Evolutionary conservation across 805 yeast species (phyloP).

Genomic region (Alloascoidea africana): DNA sequence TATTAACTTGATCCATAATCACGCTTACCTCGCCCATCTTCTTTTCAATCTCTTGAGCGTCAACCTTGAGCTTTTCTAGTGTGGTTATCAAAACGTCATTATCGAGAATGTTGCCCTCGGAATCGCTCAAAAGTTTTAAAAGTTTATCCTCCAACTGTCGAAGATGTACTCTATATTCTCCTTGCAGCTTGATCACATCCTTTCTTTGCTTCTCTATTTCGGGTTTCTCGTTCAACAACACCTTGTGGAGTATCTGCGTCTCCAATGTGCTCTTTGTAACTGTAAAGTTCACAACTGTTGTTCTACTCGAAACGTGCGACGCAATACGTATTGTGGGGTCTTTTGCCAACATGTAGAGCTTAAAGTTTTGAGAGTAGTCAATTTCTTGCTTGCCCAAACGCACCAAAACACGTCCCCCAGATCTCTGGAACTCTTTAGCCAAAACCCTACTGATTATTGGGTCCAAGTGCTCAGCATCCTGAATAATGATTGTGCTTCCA

Average conservation of each 20-base stretch:
- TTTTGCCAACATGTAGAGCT: slow-evolving; percentile 41
- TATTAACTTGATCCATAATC: slow-evolving; percentile 40
- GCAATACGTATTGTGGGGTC: slow-evolving; percentile 34
- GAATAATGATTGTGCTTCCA: slow-evolving; percentile 61
- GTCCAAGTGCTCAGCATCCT: slow-evolving; percentile 71
- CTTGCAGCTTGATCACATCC: slow-evolving; percentile 37
- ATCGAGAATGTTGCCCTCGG: slow-evolving; percentile 52
- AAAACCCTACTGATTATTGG: slow-evolving; percentile 56
- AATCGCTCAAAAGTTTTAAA: slow-evolving; percentile 37
- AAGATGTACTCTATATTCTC: slow-evolving; percentile 42
- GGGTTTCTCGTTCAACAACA: slow-evolving; percentile 43
- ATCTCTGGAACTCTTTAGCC: slow-evolving; percentile 37
- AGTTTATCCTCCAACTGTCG: slow-evolving; percentile 42
- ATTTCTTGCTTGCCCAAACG: slow-evolving; percentile 45
- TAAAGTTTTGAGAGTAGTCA: slow-evolving; percentile 54
- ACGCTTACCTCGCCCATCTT: slow-evolving; percentile 38
- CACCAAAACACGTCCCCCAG: slow-evolving; percentile 59
- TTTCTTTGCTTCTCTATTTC: slow-evolving; percentile 45
- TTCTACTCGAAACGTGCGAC: slow-evolving; percentile 45
- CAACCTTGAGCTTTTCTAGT: slow-evolving; percentile 49
- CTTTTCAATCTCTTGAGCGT: slow-evolving; percentile 35
- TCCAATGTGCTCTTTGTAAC: slow-evolving; percentile 56
- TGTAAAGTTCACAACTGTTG: slow-evolving; percentile 53
- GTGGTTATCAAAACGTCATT: slow-evolving; percentile 43
- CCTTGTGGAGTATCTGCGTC: slow-evolving; percentile 40